Evolutionary conservation across 177 flowering plant species (phyloP), one percentile per base, ranked within the genome.

Genomic region (Telopea speciosissima): DNA sequence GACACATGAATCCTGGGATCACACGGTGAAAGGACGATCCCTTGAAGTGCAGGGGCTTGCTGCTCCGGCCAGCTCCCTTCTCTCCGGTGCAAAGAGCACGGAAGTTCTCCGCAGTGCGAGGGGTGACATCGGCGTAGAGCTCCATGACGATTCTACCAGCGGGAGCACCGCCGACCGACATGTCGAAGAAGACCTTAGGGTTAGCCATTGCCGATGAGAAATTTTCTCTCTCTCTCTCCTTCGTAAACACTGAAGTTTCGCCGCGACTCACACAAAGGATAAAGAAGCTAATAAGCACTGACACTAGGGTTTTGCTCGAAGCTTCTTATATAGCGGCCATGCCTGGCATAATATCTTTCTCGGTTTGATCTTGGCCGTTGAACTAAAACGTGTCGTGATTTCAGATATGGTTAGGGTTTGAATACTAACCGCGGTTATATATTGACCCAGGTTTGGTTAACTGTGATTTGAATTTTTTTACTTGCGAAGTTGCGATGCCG

Each of bases 31-130:
- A 79, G 31, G 6, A 0, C 17, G 76, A 78, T 16, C 81, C 85
- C 83, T 85, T 85, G 84, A 72, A 85, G 71, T 83, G 86, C 17
- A 85, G 79, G 8, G 85, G 83, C 54, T 77, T 76, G 2, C 85
- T 84, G 44, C 24, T 7, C 19, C 75, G 79, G 21, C 84, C 81
- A 28, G 16, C 26, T 25, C 87, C 89, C 62, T 80, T 85, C 79
- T 87, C 87, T 24, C 90, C 90, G 21, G 90, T 87, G 78, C 90
- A 87, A 12, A 87, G 86, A 11, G 91, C 89, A 24, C 91, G 78
- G 79, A 87, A 87, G 74, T 85, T 87, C 74, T 84, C 89, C 5
- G 85, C 88, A 1, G 91, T 87, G 40, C 70, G 75, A 8, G 91
- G 91, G 1, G 77, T 77, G 0, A 75, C 75, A 58, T 85, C 85